Conservation (phyloP, 2,329 filamentous ascomycete species). For the Pestalotiopsis sp. region DNA sequence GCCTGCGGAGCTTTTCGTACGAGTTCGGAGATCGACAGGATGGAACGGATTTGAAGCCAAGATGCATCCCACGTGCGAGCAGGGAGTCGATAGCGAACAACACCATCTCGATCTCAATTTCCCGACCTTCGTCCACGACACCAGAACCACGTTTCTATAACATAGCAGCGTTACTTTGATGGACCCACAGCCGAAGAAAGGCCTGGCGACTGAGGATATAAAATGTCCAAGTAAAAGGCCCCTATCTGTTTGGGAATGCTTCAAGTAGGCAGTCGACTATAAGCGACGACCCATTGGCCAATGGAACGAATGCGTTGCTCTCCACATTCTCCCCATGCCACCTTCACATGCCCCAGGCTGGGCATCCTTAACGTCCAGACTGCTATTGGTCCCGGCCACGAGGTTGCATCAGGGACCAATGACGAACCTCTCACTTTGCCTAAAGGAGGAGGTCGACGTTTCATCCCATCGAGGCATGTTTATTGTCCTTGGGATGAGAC, state of each 20-base stretch:
- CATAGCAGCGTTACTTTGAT: not conserved
- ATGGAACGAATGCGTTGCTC: not conserved
- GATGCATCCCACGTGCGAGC: not conserved
- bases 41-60: not conserved
- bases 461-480: not conserved
- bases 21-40: not conserved
- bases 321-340: not conserved
- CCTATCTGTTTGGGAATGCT: not conserved
- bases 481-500: slow-evolving; percentile 6
- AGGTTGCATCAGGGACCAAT: slow-evolving; percentile 9
- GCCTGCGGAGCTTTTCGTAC: not conserved
- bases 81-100: not conserved
- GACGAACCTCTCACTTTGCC: not conserved
- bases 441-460: slow-evolving; percentile 1
- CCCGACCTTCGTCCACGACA: not conserved
- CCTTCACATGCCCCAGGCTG: not conserved
- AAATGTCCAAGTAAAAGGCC: not conserved
- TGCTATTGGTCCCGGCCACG: slow-evolving; percentile 3
- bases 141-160: not conserved
- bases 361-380: not conserved
- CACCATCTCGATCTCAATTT: not conserved
- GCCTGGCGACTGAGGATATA: not conserved
- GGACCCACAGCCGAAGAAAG: not conserved
- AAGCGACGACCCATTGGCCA: not conserved
- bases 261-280: slow-evolving; percentile 1